Conservation (phyloP, 345 rosid genomes). For the Lumnitzera littorea region DNA sequence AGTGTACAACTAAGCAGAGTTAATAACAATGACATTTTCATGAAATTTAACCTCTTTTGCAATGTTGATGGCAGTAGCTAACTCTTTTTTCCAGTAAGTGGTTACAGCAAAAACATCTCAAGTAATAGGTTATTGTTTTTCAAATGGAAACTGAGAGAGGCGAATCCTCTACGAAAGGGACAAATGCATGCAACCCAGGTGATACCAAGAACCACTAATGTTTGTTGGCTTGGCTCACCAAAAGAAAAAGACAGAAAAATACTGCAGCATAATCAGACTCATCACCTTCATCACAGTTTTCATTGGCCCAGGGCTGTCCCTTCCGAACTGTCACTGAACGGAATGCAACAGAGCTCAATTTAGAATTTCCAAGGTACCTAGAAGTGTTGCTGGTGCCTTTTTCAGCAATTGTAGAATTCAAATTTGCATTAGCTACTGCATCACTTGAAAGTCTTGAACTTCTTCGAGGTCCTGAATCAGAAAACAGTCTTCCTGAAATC, state of each 20-base stretch:
- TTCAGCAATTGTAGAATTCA: constrained; percentile 47
- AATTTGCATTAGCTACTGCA: constrained; percentile 45
- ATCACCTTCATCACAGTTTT: constrained; percentile 86
- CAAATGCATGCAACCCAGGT: too few species aligned
- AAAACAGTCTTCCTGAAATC: constrained; percentile 97
- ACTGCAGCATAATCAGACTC: constrained; percentile 10
- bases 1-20: too few species aligned
- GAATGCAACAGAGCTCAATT: constrained; percentile 59
- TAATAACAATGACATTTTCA: too few species aligned
- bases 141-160: too few species aligned
- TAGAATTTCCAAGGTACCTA: constrained; percentile 78
- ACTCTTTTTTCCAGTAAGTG: too few species aligned
- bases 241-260: not conserved
- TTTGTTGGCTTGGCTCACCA: too few species aligned
- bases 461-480: constrained; percentile 92
- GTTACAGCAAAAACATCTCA: too few species aligned
- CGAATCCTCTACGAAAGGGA: too few species aligned
- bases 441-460: constrained; percentile 80
- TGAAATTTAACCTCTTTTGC: too few species aligned
- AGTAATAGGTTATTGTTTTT: too few species aligned
- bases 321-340: constrained; percentile 87
- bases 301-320: constrained; percentile 86
- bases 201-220: too few species aligned
- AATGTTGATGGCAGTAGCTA: too few species aligned
- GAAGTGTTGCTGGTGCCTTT: constrained; percentile 68